Evolutionary conservation across 2,329 filamentous ascomycete genomes (phyloP).

Genomic region (Fusarium chuoi): DNA sequence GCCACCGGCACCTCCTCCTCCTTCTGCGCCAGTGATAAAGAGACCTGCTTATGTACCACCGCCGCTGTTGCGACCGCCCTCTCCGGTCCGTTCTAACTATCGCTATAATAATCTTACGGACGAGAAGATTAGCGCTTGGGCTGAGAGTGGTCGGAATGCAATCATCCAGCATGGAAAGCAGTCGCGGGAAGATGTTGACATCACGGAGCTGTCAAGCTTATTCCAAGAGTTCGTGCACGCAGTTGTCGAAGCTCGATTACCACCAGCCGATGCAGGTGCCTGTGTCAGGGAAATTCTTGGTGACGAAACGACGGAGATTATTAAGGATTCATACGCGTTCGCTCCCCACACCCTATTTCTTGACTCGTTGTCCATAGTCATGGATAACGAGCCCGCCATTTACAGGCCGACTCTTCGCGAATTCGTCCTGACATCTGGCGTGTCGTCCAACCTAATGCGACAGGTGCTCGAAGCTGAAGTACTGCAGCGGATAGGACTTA

Average conservation of each 20-base stretch:
- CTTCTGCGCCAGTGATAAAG: slow-evolving; percentile 36
- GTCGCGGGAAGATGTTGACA: slow-evolving; percentile 74
- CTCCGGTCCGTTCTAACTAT: slow-evolving; percentile 61
- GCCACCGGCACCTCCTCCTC: slow-evolving; percentile 23
- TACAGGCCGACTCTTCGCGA: slow-evolving; percentile 66
- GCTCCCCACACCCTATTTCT: slow-evolving; percentile 79
- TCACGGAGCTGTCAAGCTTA: slow-evolving; percentile 73
- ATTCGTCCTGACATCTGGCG: slow-evolving; percentile 77
- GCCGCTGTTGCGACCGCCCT: slow-evolving; percentile 42
- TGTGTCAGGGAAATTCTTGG: slow-evolving; percentile 80
- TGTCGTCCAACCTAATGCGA: slow-evolving; percentile 79
- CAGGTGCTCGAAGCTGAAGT: slow-evolving; percentile 83
- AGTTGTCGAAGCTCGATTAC: slow-evolving; percentile 74
- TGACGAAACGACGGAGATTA: slow-evolving; percentile 61
- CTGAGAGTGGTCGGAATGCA: slow-evolving; percentile 70
- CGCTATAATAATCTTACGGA: slow-evolving; percentile 82
- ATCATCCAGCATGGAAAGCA: slow-evolving; percentile 73
- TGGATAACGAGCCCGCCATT: slow-evolving; percentile 72
- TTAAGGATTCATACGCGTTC: slow-evolving; percentile 62
- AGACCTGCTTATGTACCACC: slow-evolving; percentile 35
- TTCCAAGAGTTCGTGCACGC: slow-evolving; percentile 88
- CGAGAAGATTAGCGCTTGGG: slow-evolving; percentile 74
- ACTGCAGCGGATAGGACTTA: slow-evolving; percentile 79
- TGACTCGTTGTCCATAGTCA: slow-evolving; percentile 82
- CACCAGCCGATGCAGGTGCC: slow-evolving; percentile 74